Evolutionary conservation across 2,329 filamentous ascomycete genomes (phyloP).

Genomic region (Penicillium sp.): DNA sequence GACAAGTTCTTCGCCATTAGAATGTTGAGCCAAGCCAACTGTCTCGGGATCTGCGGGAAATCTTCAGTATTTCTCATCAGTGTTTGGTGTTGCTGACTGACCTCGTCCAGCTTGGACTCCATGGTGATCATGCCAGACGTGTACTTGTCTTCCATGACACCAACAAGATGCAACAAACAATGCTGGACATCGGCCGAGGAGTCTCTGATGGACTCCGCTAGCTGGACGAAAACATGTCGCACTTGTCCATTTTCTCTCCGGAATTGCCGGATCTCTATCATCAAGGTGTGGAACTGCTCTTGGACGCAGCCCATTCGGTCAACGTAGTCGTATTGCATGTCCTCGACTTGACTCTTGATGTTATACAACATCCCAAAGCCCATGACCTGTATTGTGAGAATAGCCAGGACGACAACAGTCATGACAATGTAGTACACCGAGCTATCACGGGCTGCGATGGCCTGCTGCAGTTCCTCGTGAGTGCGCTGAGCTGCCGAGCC

Average conservation of each 20-base stretch:
- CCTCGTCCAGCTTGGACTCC: not conserved
- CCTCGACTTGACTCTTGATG: not conserved
- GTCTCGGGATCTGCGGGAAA: not conserved
- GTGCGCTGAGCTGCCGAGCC: not conserved
- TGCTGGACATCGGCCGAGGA: not conserved
- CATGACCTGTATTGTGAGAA: not conserved
- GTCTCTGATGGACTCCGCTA: not conserved
- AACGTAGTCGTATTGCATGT: not conserved
- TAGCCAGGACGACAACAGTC: not conserved
- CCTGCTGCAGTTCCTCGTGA: not conserved
- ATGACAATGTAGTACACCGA: not conserved
- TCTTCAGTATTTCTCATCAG: not conserved
- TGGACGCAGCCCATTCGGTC: not conserved
- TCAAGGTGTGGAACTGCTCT: not conserved
- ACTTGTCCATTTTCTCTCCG: not conserved
- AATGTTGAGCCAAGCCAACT: constrained; percentile 1
- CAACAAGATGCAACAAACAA: not conserved
- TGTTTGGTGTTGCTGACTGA: not conserved
- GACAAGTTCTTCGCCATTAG: not conserved
- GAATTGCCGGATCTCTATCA: not conserved
- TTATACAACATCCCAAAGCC: not conserved
- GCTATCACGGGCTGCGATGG: no score
- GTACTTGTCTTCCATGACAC: not conserved
- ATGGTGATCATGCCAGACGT: not conserved
- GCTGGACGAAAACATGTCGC: not conserved